Conservation (phyloP, 2,329 filamentous ascomycete species). For the Periconia sp. region DNA sequence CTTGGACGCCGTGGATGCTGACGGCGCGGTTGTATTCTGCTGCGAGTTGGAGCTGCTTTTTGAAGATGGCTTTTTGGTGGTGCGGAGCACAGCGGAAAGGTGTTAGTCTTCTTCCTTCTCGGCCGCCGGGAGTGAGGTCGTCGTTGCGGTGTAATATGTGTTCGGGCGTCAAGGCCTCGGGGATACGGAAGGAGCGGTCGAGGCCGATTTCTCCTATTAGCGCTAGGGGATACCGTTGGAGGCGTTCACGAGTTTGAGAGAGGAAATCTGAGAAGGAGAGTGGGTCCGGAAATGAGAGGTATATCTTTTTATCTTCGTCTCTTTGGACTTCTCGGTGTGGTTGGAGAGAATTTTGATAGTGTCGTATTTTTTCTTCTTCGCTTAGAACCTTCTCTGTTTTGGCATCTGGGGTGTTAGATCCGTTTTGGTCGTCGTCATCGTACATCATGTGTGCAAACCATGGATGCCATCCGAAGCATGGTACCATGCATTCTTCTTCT, state of each 20-base stretch:
- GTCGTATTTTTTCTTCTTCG: constrained; percentile 56
- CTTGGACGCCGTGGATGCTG: constrained; percentile 77
- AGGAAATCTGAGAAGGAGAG: constrained; percentile 65
- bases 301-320: constrained; percentile 47
- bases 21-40: constrained; percentile 69
- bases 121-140: constrained; percentile 69
- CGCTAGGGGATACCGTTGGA: constrained; percentile 66
- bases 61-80: constrained; percentile 72
- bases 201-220: constrained; percentile 80
- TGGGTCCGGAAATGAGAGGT: constrained; percentile 65
- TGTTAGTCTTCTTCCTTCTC: constrained; percentile 72
- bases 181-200: constrained; percentile 78
- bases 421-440: constrained; percentile 41
- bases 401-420: background rate
- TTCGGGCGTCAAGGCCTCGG: constrained; percentile 60
- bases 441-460: constrained; percentile 85
- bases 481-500: constrained; percentile 59
- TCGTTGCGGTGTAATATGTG: constrained; percentile 51
- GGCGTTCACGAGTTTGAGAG: constrained; percentile 59
- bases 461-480: constrained; percentile 86
- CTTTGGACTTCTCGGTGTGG: constrained; percentile 46
- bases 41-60: constrained; percentile 73
- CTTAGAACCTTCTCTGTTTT: constrained; percentile 51
- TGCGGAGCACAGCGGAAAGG: constrained; percentile 70
- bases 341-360: constrained; percentile 71